Percentiles rank a stretch among this genome's conserved stretches.
Evolutionary conservation across 805 yeast species (phyloP).

Genomic region (Wickerhamomyces kurtzmanii): DNA sequence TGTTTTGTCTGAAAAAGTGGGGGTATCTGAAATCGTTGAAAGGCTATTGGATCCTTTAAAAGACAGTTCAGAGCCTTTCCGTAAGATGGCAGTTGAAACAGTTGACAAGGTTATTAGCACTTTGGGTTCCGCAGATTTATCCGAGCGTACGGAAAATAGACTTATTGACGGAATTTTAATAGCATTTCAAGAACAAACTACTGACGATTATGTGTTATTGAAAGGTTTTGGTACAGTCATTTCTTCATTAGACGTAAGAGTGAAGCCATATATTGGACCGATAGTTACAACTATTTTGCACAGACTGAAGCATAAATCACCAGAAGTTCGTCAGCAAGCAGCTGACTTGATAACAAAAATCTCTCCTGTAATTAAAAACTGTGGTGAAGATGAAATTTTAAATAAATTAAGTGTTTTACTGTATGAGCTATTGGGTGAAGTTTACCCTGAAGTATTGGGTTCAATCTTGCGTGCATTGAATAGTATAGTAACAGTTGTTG

Average conservation of each 20-base stretch:
- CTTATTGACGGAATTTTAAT: constrained; percentile 72
- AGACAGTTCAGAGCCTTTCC: constrained; percentile 74
- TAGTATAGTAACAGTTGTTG: constrained; percentile 50
- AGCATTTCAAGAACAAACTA: constrained; percentile 73
- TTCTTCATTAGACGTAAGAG: constrained; percentile 49
- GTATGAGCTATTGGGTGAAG: constrained; percentile 90
- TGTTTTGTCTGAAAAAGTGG: constrained; percentile 56
- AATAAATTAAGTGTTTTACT: constrained; percentile 64
- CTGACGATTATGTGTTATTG: constrained; percentile 44
- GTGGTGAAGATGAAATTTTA: constrained; percentile 55
- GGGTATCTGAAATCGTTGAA: constrained; percentile 51
- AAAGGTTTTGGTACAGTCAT: constrained; percentile 58
- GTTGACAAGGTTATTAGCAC: constrained; percentile 41
- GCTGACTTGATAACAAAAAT: constrained; percentile 64
- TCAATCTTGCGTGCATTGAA: constrained; percentile 68
- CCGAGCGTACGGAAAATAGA: constrained; percentile 47
- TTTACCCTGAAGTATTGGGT: constrained; percentile 87
- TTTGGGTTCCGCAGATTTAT: constrained; percentile 49
- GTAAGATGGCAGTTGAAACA: constrained; percentile 73
- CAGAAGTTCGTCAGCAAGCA: constrained; percentile 74
- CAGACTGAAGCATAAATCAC: constrained; percentile 59
- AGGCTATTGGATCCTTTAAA: constrained; percentile 49
- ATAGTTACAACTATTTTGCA: constrained; percentile 65
- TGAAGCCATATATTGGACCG: constrained; percentile 62
- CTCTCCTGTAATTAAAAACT: constrained; percentile 55